Evolutionary conservation across 352 stramenopile species (phyloP), one percentile per base, ranked within the genome.

Genomic region (Blastocystis sp.): DNA sequence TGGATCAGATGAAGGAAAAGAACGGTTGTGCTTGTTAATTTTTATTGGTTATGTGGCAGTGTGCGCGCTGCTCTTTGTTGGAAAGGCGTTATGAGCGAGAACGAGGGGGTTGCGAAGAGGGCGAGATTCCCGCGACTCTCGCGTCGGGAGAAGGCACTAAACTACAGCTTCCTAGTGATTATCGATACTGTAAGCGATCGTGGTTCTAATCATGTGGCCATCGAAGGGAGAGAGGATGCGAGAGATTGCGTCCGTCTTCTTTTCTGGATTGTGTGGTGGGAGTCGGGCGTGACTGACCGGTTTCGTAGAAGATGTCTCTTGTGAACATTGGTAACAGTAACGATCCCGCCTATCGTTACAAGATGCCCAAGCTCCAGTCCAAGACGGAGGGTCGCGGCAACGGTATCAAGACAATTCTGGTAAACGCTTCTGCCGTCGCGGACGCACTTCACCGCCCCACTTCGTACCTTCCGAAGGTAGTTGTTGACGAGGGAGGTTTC

Each of bases 311-410:
- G 60, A 84, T 84, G 74, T 84, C 74, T 54, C 42, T 88, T 38
- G 34, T 88, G 7, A 88, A 88, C 34, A 88, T 88, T 61, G 81
- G 90, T 38, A 89, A 91, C 63, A 87, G 76, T 62, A 81, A 91
- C 70, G 93, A 96, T 90, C 93, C 93, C 17, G 93, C 95, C 88
- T 98, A 98, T 91, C 95, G 97, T 84, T 99, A 99, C 95, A 98
- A 98, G 93, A 99, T 99, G 96, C 96, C 96, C 52, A 94, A 94
- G 28, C 91, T 98, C 61, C 92, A 92, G 89, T 95, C 95, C 63
- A 98, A 99, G 92, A 97, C 98, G 87, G 97, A 99, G 93, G 97
- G 97, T 54, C 93, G 95, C 76, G 97, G 97, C 71, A 99, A 99
- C 91, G 97, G 97, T 81, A 99, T 98, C 91, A 99, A 99, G 92